A percentile compares a stretch with the other conserved stretches of the same genome.
phyloP scores from a whole-genome alignment of 2,329 filamentous ascomycete genomes.

The Calonectria honghensis region DNA sequence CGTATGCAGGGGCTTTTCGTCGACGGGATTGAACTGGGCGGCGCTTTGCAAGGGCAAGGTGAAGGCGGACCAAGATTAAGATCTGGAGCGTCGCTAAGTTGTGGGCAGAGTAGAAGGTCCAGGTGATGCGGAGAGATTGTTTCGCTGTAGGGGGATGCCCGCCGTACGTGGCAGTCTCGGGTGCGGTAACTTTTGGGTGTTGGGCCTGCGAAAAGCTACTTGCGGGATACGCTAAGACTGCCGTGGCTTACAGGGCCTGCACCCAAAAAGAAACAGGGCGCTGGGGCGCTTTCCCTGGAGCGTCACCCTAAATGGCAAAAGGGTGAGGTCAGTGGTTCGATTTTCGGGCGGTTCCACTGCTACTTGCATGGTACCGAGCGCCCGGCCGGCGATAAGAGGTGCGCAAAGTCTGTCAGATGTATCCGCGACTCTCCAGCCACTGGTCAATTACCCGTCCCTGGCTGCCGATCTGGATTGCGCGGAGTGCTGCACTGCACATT shows the following conservation, averaged over 20 bases:
- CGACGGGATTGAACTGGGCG: constrained; percentile 37
- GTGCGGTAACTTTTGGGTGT: constrained; percentile 42
- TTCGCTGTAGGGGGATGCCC: constrained; percentile 39
- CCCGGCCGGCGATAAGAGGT: not conserved
- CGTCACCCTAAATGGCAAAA: constrained; percentile 32
- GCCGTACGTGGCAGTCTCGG: constrained; percentile 6
- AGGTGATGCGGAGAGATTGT: constrained; percentile 56
- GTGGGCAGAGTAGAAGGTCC: constrained; percentile 33
- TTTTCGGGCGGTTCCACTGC: constrained; percentile 54
- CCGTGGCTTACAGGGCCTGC: constrained; percentile 42
- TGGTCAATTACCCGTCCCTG: constrained; percentile 18
- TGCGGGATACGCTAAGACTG: constrained; percentile 23
- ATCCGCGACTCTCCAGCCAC: constrained; percentile 5
- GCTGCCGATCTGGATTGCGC: constrained; percentile 19
- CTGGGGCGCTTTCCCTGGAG: constrained; percentile 45
- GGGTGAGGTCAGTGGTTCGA: constrained; percentile 50
- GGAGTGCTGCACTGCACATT: not conserved
- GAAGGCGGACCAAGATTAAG: constrained; percentile 42
- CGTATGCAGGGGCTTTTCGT: constrained; percentile 37
- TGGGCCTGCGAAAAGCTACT: constrained; percentile 32
- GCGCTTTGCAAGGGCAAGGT: constrained; percentile 44
- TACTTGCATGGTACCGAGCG: constrained; percentile 27
- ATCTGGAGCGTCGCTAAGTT: constrained; percentile 26
- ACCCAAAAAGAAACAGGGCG: constrained; percentile 51
- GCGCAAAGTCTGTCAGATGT: constrained; percentile 17